These are phyloP conservation scores for Leccinum fallax DNA, from an alignment of 1,284 basidiomycete species.

Conservation along the genomic window DNA sequence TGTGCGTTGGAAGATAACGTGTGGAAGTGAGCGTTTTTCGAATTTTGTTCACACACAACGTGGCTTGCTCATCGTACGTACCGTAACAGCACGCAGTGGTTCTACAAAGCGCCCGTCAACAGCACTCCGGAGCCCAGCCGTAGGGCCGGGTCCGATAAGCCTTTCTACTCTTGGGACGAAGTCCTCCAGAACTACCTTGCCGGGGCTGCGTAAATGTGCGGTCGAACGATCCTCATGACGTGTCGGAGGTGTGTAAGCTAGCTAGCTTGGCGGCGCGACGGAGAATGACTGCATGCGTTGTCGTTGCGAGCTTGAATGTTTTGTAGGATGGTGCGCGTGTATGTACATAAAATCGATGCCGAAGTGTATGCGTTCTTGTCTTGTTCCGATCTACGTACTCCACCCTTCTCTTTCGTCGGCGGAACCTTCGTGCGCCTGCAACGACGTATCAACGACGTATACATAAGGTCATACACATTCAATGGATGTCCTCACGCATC, in stretches of 20 bases:
- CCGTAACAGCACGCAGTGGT: neutral
- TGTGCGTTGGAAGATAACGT: neutral
- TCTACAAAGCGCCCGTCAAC: neutral
- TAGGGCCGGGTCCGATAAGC: neutral
- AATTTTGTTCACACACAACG: neutral
- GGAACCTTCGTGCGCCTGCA: no score
- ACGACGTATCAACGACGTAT: no score
- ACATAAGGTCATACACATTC: no score
- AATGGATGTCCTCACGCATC: no score
- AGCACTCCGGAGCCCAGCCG: neutral
- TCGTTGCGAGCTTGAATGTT: no score
- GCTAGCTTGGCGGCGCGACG: no score
- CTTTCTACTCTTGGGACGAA: neutral
- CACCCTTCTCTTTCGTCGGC: no score
- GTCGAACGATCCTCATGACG: neutral
- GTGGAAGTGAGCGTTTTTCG: neutral
- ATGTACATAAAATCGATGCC: no score
- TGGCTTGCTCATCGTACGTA: neutral
- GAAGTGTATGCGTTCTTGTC: no score
- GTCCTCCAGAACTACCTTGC: neutral
- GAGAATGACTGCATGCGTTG: no score
- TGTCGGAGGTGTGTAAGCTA: neutral
- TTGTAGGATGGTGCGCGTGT: no score
- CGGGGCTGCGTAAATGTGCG: neutral
- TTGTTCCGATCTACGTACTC: no score